phyloP scores from a whole-genome alignment of 768 basidiomycete genomes.

The Lactifluus piperatus region DNA sequence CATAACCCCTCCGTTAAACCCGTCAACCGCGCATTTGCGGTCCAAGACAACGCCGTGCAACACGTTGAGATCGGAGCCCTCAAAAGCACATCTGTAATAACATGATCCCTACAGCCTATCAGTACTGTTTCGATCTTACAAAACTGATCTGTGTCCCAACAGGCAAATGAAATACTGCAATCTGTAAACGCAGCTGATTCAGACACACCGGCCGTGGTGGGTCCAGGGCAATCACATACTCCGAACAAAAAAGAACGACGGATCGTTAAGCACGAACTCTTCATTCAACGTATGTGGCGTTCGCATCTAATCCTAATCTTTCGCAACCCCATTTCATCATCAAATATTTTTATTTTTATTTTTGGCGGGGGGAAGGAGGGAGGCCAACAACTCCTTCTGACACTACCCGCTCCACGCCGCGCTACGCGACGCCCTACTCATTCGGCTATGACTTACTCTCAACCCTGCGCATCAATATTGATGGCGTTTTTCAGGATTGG shows the following conservation, averaged over 20 bases:
- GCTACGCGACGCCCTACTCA: not conserved
- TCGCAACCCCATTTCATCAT: not conserved
- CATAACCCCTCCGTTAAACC: constrained; percentile 38
- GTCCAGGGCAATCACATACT: constrained; percentile 5
- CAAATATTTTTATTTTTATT: not conserved
- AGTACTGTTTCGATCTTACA: not conserved
- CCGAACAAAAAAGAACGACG: constrained; percentile 60
- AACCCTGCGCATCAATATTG: not conserved
- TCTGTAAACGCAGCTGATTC: constrained; percentile 24
- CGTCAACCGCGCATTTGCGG: constrained; percentile 40
- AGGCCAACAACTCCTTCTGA: not conserved
- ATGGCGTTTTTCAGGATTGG: constrained; percentile 34
- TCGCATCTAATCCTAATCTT: not conserved
- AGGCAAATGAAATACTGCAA: constrained; percentile 41
- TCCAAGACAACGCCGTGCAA: constrained; percentile 41
- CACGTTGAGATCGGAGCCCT: constrained; percentile 38
- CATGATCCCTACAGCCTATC: not conserved
- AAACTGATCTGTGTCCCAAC: constrained; percentile 10
- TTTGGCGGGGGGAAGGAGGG: no score
- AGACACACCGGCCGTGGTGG: constrained; percentile 17
- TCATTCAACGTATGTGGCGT: constrained; percentile 48
- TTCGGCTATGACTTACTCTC: not conserved
- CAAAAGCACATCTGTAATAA: constrained; percentile 34
- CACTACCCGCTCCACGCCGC: not conserved
- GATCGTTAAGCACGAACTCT: constrained; percentile 54